Evolutionary conservation across 1,139 yeast genomes (phyloP), one percentile per base, ranked within the genome.

Genomic region (Wickerhamomyces sp.): DNA sequence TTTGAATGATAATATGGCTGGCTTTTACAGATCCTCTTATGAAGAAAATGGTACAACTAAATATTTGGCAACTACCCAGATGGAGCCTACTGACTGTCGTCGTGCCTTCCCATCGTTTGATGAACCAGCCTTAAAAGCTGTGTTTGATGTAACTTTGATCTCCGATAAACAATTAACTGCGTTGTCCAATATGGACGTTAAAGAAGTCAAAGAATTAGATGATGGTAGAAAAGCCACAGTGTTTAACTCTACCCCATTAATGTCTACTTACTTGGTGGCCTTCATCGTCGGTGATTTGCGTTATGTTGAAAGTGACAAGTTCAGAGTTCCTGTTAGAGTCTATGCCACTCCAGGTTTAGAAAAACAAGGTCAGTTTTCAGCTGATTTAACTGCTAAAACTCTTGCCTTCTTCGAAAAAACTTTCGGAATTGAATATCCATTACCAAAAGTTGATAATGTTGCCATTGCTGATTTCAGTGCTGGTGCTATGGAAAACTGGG

Each of bases 41-140:
- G 64, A 66, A 48, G 73, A 77, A 47, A 61, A 69, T 17, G 88
- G 85, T n/a, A 68, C 69, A 39, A 74, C 74, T 26, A 76, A 78
- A 51, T 74, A 74, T 51, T 74, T 86, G 72, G 80, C 87, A 26
- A 80, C 94, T 31, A 86, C 96, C 9, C 96, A 88, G 63, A 83
- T 88, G 69, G 96, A 88, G 63, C 82, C 95, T 21, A 83, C 94
- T 14, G 95, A 86, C 59, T 90, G 95, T 48, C 77, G 96, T 55
- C 74, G 90, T 51, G 95, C 96, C 4, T 87, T 88, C 70, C 96
- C 96, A 17, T 86, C 92, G 59, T 79, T 82, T 52, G 96, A 88
- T 61, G 96, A 88, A 60, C 96, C 96, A 12, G 77, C 81, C 39
- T 72, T 81, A 45, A 88, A 88, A 67, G 92, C 96, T 13, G 74